Evolutionary conservation across 768 basidiomycete genomes (phyloP).

Genomic region (Scleroderma bovista): DNA sequence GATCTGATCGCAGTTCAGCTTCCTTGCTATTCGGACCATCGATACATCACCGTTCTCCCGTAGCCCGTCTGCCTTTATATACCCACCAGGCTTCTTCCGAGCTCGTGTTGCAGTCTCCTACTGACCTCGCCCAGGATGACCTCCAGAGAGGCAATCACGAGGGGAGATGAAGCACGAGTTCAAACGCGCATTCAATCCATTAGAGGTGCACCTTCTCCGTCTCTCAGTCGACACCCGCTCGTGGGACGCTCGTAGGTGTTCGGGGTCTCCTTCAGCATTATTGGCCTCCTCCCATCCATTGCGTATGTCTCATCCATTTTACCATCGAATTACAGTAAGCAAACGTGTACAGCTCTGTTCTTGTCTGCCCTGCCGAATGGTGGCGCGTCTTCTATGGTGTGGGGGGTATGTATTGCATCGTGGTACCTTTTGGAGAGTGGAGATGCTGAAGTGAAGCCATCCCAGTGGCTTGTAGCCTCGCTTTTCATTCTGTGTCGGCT

Average conservation of each 20-base stretch:
- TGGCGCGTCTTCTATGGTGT: slow-evolving; percentile 42
- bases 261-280: slow-evolving; percentile 65
- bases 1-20: no score
- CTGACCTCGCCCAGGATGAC: not conserved
- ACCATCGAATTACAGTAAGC: not conserved
- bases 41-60: no score
- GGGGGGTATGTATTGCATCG: slow-evolving; percentile 36
- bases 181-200: slow-evolving; percentile 30
- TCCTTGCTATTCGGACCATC: no score
- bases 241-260: slow-evolving; percentile 56
- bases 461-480: slow-evolving; percentile 34
- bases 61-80: no score
- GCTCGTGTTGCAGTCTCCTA: no score
- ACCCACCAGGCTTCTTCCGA: no score
- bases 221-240: no score
- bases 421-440: no score
- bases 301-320: slow-evolving; percentile 34
- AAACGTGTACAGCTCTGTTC: slow-evolving; percentile 32
- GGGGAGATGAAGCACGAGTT: slow-evolving; percentile 24
- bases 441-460: no score
- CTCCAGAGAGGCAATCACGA: not conserved
- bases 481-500: slow-evolving; percentile 35
- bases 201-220: slow-evolving; percentile 22
- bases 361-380: slow-evolving; percentile 47
- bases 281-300: slow-evolving; percentile 63